Conservation (phyloP, 2,329 filamentous ascomycete genomes). For the Nannizziopsis arthrosporioides region DNA sequence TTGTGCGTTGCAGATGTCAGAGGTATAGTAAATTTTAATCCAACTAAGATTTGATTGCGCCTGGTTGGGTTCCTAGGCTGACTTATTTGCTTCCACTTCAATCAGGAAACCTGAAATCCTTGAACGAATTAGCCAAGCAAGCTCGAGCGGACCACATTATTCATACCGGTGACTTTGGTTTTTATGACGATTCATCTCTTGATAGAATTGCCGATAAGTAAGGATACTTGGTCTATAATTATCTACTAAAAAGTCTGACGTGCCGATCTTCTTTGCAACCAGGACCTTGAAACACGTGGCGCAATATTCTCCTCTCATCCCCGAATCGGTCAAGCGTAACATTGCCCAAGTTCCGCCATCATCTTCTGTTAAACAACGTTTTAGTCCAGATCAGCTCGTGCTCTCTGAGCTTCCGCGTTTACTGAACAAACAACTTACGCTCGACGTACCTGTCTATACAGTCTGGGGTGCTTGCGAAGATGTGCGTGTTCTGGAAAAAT, state of each 20-base stretch:
- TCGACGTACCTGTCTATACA: conserved; percentile 94
- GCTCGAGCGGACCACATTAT: conserved; percentile 95
- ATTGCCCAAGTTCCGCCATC: conserved; percentile 58
- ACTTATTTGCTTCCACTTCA: not conserved
- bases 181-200: conserved; percentile 92
- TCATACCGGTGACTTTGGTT: conserved; percentile 97
- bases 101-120: conserved; percentile 79
- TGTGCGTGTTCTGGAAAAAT: conserved; percentile 92
- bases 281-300: conserved; percentile 97
- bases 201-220: conserved; percentile 98
- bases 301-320: conserved; percentile 90
- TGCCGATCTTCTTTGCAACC: conserved; percentile 15
- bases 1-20: conserved; percentile 42
- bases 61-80: not conserved
- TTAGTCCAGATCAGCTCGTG: conserved; percentile 67
- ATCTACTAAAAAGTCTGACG: not conserved
- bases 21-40: conserved; percentile 27
- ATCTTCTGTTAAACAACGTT: conserved; percentile 66
- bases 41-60: not conserved
- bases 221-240: conserved; percentile 26
- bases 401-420: conserved; percentile 88
- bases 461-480: conserved; percentile 99
- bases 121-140: conserved; percentile 92
- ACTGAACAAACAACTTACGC: conserved; percentile 73
- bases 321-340: conserved; percentile 57